Percentiles rank a stretch among this genome's conserved stretches.
phyloP scores from a whole-genome alignment of 208 protist species.

The Wallacemonas rigidus region DNA sequence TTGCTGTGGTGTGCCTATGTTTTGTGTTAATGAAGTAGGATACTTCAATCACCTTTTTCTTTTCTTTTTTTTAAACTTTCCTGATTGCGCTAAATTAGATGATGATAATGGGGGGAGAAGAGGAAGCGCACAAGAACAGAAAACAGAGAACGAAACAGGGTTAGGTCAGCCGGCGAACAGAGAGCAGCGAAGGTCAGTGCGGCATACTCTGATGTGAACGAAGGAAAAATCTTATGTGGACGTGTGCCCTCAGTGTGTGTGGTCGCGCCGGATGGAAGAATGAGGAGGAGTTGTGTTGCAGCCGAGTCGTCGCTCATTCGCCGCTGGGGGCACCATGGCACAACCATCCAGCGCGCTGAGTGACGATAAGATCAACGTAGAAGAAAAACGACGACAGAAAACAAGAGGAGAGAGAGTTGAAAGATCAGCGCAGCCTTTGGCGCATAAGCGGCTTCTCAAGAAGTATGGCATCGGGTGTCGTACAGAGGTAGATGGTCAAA shows the following conservation, averaged over 20 bases:
- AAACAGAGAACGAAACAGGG: neutral
- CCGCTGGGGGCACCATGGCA: no score
- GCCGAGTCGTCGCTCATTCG: no score
- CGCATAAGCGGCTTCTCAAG: conserved; percentile 1
- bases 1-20: no score
- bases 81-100: neutral
- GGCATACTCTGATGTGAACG: neutral
- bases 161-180: neutral
- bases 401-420: conserved; percentile 26
- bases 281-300: no score
- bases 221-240: conserved; percentile 6
- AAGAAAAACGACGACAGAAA: conserved; percentile 33
- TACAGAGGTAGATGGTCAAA: neutral
- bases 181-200: conserved; percentile 15
- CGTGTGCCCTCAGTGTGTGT: no score
- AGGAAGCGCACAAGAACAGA: neutral
- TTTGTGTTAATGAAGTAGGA: neutral
- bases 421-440: neutral
- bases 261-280: no score
- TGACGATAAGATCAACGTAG: conserved; percentile 13
- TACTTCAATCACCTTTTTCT: conserved; percentile 1
- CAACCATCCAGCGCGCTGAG: neutral
- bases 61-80: neutral
- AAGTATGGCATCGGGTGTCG: neutral
- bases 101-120: neutral